Conservation (phyloP, 2,329 filamentous ascomycete species). For the Coniella lustricola region DNA sequence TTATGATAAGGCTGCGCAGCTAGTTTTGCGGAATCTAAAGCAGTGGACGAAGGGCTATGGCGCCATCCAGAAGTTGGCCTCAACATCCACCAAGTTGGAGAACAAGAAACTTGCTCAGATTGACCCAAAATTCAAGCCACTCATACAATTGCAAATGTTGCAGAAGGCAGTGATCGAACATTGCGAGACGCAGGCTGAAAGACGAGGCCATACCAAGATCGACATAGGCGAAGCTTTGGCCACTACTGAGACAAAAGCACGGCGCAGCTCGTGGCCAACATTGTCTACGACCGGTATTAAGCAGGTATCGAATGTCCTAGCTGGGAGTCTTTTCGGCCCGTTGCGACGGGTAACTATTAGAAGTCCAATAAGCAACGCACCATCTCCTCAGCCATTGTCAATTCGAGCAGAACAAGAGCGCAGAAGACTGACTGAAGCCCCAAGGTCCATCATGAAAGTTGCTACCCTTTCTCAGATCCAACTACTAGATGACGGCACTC, state of each 20-base stretch:
- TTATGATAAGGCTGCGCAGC: conserved; percentile 5
- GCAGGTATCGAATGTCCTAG: not conserved
- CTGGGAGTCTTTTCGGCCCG: not conserved
- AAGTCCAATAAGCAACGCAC: conserved; percentile 2
- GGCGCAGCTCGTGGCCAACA: not conserved
- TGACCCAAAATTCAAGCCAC: conserved; percentile 8
- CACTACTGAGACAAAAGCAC: not conserved
- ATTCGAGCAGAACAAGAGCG: conserved; percentile 9
- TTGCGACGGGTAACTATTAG: conserved; percentile 10
- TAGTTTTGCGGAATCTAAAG: conserved; percentile 6
- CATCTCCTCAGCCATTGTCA: conserved; percentile 10
- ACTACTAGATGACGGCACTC: not conserved
- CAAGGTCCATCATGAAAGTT: conserved; percentile 10
- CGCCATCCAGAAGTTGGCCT: not conserved
- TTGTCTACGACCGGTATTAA: not conserved
- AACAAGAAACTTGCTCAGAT: not conserved
- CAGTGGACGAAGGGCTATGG: conserved; percentile 1
- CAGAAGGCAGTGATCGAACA: conserved; percentile 7
- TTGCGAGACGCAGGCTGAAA: not conserved
- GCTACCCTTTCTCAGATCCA: not conserved
- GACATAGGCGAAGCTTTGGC: not conserved
- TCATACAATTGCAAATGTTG: conserved; percentile 8
- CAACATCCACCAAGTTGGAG: not conserved
- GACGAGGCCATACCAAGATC: not conserved
- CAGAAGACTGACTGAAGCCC: conserved; percentile 5